A percentile compares a stretch with the other conserved stretches of the same genome.
Evolutionary conservation across 2,329 filamentous ascomycete genomes (phyloP).

Genomic region (Aspergillus ibericus): DNA sequence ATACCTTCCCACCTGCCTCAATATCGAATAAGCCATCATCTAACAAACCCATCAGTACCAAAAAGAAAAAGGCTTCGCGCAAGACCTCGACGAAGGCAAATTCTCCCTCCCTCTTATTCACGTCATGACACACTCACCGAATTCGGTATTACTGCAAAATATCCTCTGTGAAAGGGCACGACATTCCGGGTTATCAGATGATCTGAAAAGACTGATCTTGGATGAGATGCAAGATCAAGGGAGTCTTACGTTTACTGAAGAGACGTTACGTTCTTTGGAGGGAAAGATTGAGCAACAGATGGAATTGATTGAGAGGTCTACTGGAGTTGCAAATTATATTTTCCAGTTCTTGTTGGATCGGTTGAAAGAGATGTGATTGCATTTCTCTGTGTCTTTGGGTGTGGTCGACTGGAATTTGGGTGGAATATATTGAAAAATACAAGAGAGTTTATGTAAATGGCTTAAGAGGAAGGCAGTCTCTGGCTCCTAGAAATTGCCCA

Average conservation of each 20-base stretch:
- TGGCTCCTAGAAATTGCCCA: too few relatives aligned
- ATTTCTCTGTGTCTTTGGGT: too few relatives aligned
- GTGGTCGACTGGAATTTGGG: too few relatives aligned
- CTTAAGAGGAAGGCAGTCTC: too few relatives aligned
- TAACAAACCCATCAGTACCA: neutral
- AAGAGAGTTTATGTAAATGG: too few relatives aligned
- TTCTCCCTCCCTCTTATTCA: neutral
- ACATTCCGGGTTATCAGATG: neutral
- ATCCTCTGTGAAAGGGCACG: neutral
- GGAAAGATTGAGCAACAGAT: too few relatives aligned
- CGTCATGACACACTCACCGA: neutral
- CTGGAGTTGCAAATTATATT: too few relatives aligned
- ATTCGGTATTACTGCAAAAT: neutral
- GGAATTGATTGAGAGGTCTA: too few relatives aligned
- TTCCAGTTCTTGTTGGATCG: too few relatives aligned
- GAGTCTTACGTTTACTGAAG: neutral
- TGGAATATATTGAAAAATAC: too few relatives aligned
- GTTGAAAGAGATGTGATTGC: too few relatives aligned
- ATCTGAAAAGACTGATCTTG: neutral
- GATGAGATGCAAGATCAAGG: neutral
- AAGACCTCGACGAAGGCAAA: neutral
- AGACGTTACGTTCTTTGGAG: neutral
- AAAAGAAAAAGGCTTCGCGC: neutral
- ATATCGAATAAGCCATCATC: accelerated
- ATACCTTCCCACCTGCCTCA: neutral